Conservation (phyloP, 148 eudicot species). For the Linanthus parryae region DNA sequence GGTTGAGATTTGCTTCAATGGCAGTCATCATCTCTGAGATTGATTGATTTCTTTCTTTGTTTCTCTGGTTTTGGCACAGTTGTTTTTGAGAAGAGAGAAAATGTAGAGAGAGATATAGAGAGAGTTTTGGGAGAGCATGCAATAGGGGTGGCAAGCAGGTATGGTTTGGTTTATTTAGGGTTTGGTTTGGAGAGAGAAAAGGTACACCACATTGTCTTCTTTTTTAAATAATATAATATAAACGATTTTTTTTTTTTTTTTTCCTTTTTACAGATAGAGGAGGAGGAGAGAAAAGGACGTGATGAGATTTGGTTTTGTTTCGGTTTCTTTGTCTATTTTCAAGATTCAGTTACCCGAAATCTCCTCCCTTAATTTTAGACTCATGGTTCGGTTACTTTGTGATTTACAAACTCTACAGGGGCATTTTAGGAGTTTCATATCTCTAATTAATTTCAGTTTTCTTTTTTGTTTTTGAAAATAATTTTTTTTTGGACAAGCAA, state of each 20-base stretch:
- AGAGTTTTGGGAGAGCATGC: conserved; percentile 9
- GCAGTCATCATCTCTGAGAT: conserved; percentile 16
- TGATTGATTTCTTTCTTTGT: background rate
- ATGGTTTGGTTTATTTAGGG: conserved; percentile 28
- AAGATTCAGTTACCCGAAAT: conserved; percentile 11
- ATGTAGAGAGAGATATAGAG: background rate
- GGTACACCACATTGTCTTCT: conserved; percentile 2
- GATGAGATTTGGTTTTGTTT: conserved; percentile 15
- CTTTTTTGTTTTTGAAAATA: background rate
- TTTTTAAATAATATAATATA: conserved; percentile 3
- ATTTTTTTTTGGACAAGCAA: background rate
- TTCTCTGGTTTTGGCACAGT: background rate
- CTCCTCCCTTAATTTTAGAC: background rate
- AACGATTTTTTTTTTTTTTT: background rate
- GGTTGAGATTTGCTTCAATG: conserved; percentile 16
- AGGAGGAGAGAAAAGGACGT: background rate
- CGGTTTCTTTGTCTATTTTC: conserved; percentile 6
- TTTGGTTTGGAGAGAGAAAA: conserved; percentile 21
- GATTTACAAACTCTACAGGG: conserved; percentile 14
- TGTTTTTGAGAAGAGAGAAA: background rate
- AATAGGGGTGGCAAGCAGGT: conserved; percentile 13
- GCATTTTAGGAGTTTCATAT: conserved; percentile 13
- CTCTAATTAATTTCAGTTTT: background rate
- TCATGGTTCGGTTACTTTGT: conserved; percentile 10
- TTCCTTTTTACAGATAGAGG: background rate